Base-by-base conservation (phyloP, 163 green algal species). In the Chlorella variabilis region DNA sequence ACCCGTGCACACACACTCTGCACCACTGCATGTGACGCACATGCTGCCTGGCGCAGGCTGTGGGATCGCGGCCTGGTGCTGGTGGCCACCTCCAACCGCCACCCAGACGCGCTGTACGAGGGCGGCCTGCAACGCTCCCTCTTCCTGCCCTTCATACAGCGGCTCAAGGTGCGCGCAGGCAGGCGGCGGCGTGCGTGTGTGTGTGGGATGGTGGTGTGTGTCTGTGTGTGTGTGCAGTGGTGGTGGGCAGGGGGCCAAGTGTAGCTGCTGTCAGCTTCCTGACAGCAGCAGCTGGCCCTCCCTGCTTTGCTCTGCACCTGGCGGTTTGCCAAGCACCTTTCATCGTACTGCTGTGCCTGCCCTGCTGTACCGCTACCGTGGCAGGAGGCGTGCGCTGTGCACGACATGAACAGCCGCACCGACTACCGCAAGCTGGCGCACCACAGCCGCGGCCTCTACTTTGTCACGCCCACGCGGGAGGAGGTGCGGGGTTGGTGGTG, bases 111-210 rank as follows among this genome's bases (percentile, higher is more conserved):
- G 18, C 89, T 99, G 58, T 99, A 99, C 81, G 92, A 98, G 83
- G 91, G 91, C 13, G 97, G 97, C 18, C 90, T 99, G 81, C 96
- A 83, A 66, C 87, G 97, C 27, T 81, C 93, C 48, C 92, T 98
- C 5, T 99, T 99, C 87, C 81, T 99, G 83, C 97, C 97, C 20
- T 98, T 98, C 93, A 99, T 99, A 70, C 86, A 91, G 13, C 71
- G 82, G 3, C 88, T 98, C 29, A 93, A 96, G 89, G 88, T 90
- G 58, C 27, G 51, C 11, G 25, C n/a, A n/a, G n/a, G n/a, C n/a
- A n/a, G n/a, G n/a, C n/a, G n/a, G n/a, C n/a, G n/a, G n/a, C n/a
- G n/a, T n/a, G n/a, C n/a, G n/a, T n/a, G n/a, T n/a, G n/a, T 21
- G 6, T 59, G 49, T 21, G 23, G 7, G 23, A 4, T 18, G 31